Evolutionary conservation across 768 basidiomycete genomes (phyloP).

Genomic region (Sporobolomyces phaffii): DNA sequence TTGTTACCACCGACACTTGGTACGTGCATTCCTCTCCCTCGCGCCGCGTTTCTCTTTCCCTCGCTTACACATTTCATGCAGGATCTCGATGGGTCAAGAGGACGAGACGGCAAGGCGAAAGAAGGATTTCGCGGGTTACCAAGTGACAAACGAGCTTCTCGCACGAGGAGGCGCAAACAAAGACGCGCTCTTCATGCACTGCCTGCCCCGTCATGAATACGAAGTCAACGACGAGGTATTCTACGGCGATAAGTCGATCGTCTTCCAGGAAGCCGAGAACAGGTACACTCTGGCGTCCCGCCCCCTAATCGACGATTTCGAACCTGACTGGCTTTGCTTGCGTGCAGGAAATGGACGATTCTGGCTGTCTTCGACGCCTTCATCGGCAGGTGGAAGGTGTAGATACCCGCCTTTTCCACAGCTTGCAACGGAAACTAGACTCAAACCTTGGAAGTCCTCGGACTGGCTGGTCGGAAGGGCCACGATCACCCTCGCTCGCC

Average conservation of each 20-base stretch:
- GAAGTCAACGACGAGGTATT: slow-evolving; percentile 98
- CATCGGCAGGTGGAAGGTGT: slow-evolving; percentile 39
- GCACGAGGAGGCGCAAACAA: slow-evolving; percentile 45
- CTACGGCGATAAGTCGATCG: slow-evolving; percentile 83
- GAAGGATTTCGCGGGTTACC: slow-evolving; percentile 82
- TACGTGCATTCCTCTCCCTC: slow-evolving; percentile 44
- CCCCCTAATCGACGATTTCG: not conserved
- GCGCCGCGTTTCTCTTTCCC: not conserved
- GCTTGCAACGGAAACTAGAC: not conserved
- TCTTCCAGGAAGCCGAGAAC: slow-evolving; percentile 92
- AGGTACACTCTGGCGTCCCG: slow-evolving; percentile 50
- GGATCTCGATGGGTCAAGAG: slow-evolving; percentile 99
- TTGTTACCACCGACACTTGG: slow-evolving; percentile 98
- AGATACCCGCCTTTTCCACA: not conserved
- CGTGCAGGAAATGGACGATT: slow-evolving; percentile 71
- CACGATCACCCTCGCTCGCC: too few species aligned
- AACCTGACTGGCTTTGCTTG: not conserved
- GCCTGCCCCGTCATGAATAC: slow-evolving; percentile 81
- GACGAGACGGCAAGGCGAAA: slow-evolving; percentile 81
- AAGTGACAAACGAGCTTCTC: slow-evolving; percentile 84
- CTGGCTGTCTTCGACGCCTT: slow-evolving; percentile 72
- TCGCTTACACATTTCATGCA: slow-evolving; percentile 44
- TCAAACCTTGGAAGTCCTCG: too few species aligned
- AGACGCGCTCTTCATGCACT: slow-evolving; percentile 72
- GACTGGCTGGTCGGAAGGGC: too few species aligned